These are phyloP conservation scores for Ambrosiella xylebori DNA, from an alignment of 2,329 filamentous ascomycete genomes.

Conservation along the genomic window DNA sequence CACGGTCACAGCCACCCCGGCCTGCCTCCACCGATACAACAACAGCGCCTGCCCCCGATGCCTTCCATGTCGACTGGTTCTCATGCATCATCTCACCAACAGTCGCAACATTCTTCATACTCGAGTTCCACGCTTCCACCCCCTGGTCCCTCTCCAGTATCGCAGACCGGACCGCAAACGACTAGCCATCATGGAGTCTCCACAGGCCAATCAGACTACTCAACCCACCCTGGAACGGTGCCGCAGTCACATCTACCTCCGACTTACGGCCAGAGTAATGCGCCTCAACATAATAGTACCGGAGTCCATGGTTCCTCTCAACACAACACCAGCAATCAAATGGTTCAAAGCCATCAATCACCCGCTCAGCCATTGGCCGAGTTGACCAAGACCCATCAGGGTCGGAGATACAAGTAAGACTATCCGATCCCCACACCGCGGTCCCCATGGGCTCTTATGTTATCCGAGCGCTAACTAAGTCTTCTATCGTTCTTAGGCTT, in stretches of 20 bases:
- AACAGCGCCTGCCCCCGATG: background rate
- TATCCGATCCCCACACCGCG: background rate
- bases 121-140: background rate
- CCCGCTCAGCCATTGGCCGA: conserved; percentile 6
- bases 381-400: conserved; percentile 7
- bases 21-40: conserved; percentile 4
- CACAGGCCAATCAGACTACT: background rate
- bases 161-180: background rate
- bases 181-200: background rate
- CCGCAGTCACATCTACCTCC: background rate
- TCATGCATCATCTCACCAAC: background rate
- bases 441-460: background rate
- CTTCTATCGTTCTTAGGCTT: conserved; percentile 30
- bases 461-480: background rate
- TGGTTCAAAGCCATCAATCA: background rate
- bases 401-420: conserved; percentile 10
- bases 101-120: background rate
- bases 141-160: background rate
- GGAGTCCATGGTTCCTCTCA: background rate
- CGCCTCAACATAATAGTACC: background rate
- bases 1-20: background rate
- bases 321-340: background rate
- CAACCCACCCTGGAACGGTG: background rate
- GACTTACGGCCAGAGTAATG: background rate
- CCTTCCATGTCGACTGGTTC: background rate